Evolutionary conservation across 164 flowering plant species (phyloP).

Genomic region (Liriodendron chinense): DNA sequence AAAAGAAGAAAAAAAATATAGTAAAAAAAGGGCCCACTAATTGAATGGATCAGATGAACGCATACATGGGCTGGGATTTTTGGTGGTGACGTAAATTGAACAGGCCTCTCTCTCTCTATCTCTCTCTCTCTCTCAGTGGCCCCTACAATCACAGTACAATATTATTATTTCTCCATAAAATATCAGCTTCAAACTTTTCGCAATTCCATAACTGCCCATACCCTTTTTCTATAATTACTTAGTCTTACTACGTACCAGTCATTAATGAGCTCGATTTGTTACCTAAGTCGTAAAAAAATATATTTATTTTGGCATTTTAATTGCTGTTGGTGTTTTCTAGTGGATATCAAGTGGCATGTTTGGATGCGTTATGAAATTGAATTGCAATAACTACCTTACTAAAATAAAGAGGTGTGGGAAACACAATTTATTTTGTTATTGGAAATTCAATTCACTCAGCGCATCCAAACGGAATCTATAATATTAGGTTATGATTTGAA

Average conservation of each 20-base stretch:
- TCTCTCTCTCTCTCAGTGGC: background rate
- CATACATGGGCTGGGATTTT: background rate
- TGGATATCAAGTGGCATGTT: too few relatives aligned
- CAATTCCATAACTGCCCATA: background rate
- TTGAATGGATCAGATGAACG: background rate
- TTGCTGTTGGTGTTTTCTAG: too few relatives aligned
- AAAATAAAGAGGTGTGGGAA: too few relatives aligned
- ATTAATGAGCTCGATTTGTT: too few relatives aligned
- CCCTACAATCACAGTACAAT: background rate
- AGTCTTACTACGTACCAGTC: background rate
- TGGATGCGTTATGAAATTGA: too few relatives aligned
- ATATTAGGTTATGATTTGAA: too few relatives aligned
- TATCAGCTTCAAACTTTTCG: background rate
- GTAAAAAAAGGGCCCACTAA: background rate
- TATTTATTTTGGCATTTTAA: too few relatives aligned
- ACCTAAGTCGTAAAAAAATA: too few relatives aligned
- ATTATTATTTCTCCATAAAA: background rate
- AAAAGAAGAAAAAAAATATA: background rate
- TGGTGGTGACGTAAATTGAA: constrained; percentile 24
- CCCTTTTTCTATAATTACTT: background rate
- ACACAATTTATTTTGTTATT: too few relatives aligned
- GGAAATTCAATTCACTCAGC: too few relatives aligned
- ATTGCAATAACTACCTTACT: too few relatives aligned
- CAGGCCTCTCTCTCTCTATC: constrained; percentile 13
- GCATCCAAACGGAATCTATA: too few relatives aligned